Evolutionary conservation across 2,329 filamentous ascomycete species (phyloP).

Genomic region (Penicillium sp.): DNA sequence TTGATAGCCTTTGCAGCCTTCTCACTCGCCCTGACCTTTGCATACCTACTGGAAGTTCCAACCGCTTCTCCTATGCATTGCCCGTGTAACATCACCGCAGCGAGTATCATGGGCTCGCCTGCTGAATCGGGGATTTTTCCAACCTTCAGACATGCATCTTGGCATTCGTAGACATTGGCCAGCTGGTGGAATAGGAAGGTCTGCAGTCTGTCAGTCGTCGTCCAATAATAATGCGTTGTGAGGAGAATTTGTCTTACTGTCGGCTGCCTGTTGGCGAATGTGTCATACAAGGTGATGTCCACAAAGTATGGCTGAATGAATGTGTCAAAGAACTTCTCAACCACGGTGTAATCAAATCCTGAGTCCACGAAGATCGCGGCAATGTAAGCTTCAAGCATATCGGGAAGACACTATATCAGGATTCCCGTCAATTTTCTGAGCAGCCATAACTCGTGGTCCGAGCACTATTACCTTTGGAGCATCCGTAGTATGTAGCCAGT

Average conservation of each 20-base stretch:
- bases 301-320: conserved; percentile 77
- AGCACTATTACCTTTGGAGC: conserved; percentile 42
- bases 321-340: conserved; percentile 74
- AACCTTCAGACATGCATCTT: conserved; percentile 53
- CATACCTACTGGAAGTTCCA: conserved; percentile 68
- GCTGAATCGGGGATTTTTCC: conserved; percentile 49
- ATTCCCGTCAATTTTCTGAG: not conserved
- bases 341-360: conserved; percentile 70
- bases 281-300: conserved; percentile 85
- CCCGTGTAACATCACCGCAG: conserved; percentile 75
- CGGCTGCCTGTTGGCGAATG: conserved; percentile 83
- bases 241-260: conserved; percentile 47
- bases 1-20: conserved; percentile 46
- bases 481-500: conserved; percentile 45
- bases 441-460: too few relatives aligned
- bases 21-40: conserved; percentile 61
- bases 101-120: conserved; percentile 57
- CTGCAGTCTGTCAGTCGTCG: conserved; percentile 24
- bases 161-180: conserved; percentile 66
- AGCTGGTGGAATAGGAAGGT: conserved; percentile 70
- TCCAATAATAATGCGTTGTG: not conserved
- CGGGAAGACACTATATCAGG: conserved; percentile 63
- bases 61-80: conserved; percentile 63
- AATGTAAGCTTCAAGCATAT: conserved; percentile 85
- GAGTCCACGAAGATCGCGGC: conserved; percentile 93